These are phyloP conservation scores for Coemansia asiatica DNA, from an alignment of 192 early-diverging fungal genomes.

Conservation along the genomic window DNA sequence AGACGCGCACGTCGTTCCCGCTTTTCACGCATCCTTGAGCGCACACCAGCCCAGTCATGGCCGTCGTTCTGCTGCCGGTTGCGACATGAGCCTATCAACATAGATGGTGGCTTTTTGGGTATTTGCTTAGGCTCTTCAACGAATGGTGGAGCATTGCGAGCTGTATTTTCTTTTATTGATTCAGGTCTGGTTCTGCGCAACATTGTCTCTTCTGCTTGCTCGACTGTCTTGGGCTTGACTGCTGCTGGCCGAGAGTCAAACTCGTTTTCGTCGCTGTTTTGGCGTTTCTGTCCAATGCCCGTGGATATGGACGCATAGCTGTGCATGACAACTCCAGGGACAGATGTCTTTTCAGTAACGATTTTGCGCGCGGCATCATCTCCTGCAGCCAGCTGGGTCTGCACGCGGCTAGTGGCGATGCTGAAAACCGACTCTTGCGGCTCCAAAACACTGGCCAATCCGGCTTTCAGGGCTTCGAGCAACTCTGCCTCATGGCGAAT, in stretches of 20 bases:
- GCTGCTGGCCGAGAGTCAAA: slow-evolving; percentile 2
- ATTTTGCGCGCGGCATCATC: background rate
- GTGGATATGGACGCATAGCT: slow-evolving; percentile 5
- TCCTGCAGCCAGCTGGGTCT: slow-evolving; percentile 9
- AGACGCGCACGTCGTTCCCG: slow-evolving; percentile 9
- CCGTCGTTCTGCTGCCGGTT: slow-evolving; percentile 33
- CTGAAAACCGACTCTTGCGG: slow-evolving; percentile 25
- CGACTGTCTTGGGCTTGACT: background rate
- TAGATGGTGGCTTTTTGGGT: slow-evolving; percentile 18
- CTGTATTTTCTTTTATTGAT: slow-evolving; percentile 2
- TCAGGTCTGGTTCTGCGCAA: background rate
- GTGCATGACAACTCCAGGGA: slow-evolving; percentile 25
- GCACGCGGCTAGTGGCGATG: slow-evolving; percentile 9
- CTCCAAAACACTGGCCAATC: slow-evolving; percentile 18
- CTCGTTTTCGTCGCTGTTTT: background rate
- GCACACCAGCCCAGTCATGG: slow-evolving; percentile 19
- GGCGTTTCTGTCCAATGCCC: slow-evolving; percentile 5
- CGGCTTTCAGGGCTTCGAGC: slow-evolving; percentile 14
- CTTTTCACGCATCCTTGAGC: slow-evolving; percentile 17
- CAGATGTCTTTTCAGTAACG: slow-evolving; percentile 8
- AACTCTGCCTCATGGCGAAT: slow-evolving; percentile 68
- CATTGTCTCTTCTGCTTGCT: background rate
- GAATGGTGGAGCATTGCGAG: background rate
- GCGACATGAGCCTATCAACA: slow-evolving; percentile 34
- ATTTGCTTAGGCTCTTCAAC: background rate